Evolutionary conservation across 2,329 filamentous ascomycete genomes (phyloP), one percentile per base, ranked within the genome.

Genomic region (Rhinocladiella mackenziei): DNA sequence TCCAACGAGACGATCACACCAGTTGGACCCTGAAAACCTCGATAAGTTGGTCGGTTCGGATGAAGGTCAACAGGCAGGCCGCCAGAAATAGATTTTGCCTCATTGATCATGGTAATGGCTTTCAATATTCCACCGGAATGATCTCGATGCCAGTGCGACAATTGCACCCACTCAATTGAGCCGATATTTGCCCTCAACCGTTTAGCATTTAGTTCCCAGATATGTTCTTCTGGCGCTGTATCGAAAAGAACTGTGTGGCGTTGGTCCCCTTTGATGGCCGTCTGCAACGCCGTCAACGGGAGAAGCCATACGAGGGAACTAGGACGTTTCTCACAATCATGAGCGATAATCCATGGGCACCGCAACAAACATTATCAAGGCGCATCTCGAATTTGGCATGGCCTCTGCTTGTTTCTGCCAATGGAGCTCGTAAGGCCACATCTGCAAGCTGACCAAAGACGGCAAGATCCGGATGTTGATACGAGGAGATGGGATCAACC

Each of bases 121-220:
- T 63, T 63, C 14, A 70, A 58, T 59, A 79, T 65, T 4, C 75
- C 73, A n/a, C 70, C 72, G 18, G 73, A 75, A 51, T 78, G 73
- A 50, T 78, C 73, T 28, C 74, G 66, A 59, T 78, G 73, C 75
- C 75, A 76, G 53, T 76, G 71, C 4, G 71, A 74, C 17, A 77
- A 59, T 35, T 74, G 65, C 14, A 76, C 66, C 10, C 68, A 45
- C 50, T 76, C 74, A 17, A 78, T 61, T 0, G 57, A 52, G 1
- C 64, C 58, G 3, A 75, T 57, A 52, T 73, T 63, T 1, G 68
- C 60, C 18, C 62, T 57, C 13, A 76, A 56, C 2, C 74, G 63
- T 3, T 59, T 66, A 3, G 63, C 67, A 50, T 78, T 78, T n/a
- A 65, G 60, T 51, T 73, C 67, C 69, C 72, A 78, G 3, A 66